Base-by-base conservation (phyloP, 1,139 yeast genomes). In the Kodamaea sp. region DNA sequence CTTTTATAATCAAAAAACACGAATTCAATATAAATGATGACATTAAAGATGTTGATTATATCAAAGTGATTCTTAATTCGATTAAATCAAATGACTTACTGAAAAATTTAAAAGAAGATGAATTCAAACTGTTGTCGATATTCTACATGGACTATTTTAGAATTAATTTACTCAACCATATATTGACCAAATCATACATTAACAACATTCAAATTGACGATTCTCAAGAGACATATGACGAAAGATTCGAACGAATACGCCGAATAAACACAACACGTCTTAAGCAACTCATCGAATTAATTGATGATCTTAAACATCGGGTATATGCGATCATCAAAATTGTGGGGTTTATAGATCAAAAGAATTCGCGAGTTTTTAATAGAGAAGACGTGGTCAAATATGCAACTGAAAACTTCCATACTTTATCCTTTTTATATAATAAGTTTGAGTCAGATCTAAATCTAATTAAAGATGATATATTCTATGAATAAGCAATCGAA, bases 381-480 rank as follows among this genome's bases (percentile, higher is more conserved):
- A 40, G 49, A 10, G 50, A 46, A 20, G 50, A 47, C 24, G 29
- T 47, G 26, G 50, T 45, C 7, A 44, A 43, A 22, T 37, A 38
- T 10, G 43, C 47, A 20, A 48, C 53, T 27, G 47, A 43, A 4
- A 40, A 35, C 30, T 50, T 46, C 39, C 46, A 48, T 31, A 38
- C 39, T n/a, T 38, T 49, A 32, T 43, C 47, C 24, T 39, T 41
- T 12, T 28, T 50, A 8, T 45, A 44, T 25, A 47, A 40, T 27
- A 42, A 42, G 39, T 41, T 41, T 25, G 44, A 40, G 6, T 35
- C 39, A 28, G 50, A 50, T 20, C 27, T 46, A 23, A 37, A 43
- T 8, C 36, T 45, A 27, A 41, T 50, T 29, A 41, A 43, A 12
- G 47, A 44, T 31, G 55, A 51, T 31, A 40, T 46, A 11, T 51